Conservation (phyloP, 2,329 filamentous ascomycete genomes). For the Ascomycota sp. region DNA sequence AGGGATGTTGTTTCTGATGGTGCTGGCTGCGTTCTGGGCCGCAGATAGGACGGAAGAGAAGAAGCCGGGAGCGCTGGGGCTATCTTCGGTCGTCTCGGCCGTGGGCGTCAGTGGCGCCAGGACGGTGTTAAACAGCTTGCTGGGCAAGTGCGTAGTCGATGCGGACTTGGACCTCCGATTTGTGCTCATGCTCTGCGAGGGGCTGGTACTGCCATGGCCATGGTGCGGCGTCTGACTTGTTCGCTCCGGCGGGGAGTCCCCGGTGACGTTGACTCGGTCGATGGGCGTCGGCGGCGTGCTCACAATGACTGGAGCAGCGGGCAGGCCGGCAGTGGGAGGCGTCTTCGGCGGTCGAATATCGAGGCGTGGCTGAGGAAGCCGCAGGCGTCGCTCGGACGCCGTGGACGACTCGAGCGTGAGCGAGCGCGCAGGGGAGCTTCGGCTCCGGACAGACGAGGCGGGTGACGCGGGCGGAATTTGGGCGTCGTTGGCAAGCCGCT, state of each 20-base stretch:
- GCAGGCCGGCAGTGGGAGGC: constrained; percentile 1
- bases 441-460: neutral
- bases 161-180: constrained; percentile 37
- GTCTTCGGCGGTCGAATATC: neutral
- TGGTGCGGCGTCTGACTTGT: constrained; percentile 8
- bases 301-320: constrained; percentile 34
- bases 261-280: constrained; percentile 13
- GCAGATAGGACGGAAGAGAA: constrained; percentile 87
- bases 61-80: constrained; percentile 47
- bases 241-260: constrained; percentile 9
- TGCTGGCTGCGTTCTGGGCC: constrained; percentile 76
- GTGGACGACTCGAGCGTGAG: constrained; percentile 9
- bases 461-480: constrained; percentile 1
- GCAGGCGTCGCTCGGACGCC: constrained; percentile 6
- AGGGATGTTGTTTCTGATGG: constrained; percentile 52
- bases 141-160: constrained; percentile 42
- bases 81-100: constrained; percentile 42
- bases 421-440: neutral
- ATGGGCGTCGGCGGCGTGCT: constrained; percentile 48
- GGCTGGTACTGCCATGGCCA: constrained; percentile 34
- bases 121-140: constrained; percentile 67
- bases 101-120: constrained; percentile 57
- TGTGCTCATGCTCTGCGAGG: constrained; percentile 51
- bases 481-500: constrained; percentile 38
- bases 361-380: constrained; percentile 5